Evolutionary conservation across 2,329 filamentous ascomycete genomes (phyloP).

Genomic region (Xylariaceae sp.): DNA sequence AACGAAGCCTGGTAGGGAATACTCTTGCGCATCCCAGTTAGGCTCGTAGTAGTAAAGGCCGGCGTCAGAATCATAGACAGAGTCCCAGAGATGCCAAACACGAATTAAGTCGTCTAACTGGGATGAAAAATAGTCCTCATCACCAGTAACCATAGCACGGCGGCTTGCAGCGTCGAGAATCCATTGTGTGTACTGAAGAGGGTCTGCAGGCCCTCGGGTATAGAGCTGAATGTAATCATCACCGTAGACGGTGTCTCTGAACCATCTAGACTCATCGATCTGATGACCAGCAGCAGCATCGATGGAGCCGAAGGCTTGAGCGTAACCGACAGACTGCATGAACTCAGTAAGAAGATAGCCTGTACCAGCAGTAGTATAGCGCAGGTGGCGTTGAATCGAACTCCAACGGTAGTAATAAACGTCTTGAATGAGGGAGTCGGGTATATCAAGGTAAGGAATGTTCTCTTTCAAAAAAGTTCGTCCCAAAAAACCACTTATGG

Average conservation of each 20-base stretch:
- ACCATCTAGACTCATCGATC: slow-evolving; percentile 38
- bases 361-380: slow-evolving; percentile 36
- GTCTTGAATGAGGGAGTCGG: slow-evolving; percentile 37
- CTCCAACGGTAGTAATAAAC: slow-evolving; percentile 45
- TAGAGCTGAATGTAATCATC: slow-evolving; percentile 39
- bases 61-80: slow-evolving; percentile 30
- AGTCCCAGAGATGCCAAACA: slow-evolving; percentile 38
- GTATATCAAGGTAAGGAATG: slow-evolving; percentile 42
- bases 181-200: slow-evolving; percentile 36
- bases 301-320: slow-evolving; percentile 29
- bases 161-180: slow-evolving; percentile 34
- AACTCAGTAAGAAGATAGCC: slow-evolving; percentile 43
- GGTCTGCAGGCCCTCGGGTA: slow-evolving; percentile 34
- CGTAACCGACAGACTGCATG: slow-evolving; percentile 37
- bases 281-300: slow-evolving; percentile 37
- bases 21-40: slow-evolving; percentile 41
- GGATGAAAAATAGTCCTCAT: slow-evolving; percentile 32
- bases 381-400: slow-evolving; percentile 38
- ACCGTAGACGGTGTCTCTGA: slow-evolving; percentile 35
- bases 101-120: slow-evolving; percentile 39
- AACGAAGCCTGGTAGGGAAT: slow-evolving; percentile 37
- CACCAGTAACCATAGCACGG: slow-evolving; percentile 36
- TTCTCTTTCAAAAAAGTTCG: slow-evolving; percentile 32
- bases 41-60: slow-evolving; percentile 41
- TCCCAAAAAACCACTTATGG: slow-evolving; percentile 22